Base-by-base conservation (phyloP, 2,329 filamentous ascomycete species). In the Parascedosporium putredinis region DNA sequence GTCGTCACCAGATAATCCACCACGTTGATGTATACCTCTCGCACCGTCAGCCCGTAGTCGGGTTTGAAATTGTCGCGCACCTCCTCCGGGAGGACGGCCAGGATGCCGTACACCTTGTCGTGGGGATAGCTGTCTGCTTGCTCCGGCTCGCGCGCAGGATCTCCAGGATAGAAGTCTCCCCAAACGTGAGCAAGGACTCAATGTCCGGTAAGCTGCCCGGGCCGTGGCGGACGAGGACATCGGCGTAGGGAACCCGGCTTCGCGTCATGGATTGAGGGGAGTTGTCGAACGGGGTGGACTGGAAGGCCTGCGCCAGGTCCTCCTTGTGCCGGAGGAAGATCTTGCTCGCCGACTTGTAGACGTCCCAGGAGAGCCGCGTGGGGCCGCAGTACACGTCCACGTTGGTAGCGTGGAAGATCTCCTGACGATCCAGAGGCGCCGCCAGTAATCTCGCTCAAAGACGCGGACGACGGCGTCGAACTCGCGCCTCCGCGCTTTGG, bases 41-140 rank as follows among this genome's bases (percentile, higher is more conserved):
- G 62, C 6, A 64, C 52, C 0, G 64, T 60, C 3, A 58, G 42
- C 20, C 36, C 55, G 52, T 67, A 67, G 50, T 67, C 57, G 10
- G 61, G 53, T 1, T 53, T 51, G 38, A 67, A 60, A 2, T 60
- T 55, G 1, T 50, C 53, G 5, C 58, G 56, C 3, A 63, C 47
- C 5, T 54, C 51, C n/a, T 58, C 52, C 0, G 57, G 55, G 14
- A 67, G 48, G 4, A 68, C 40, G 1, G 64, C 64, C 0, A 67
- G 52, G 16, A 68, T 54, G 5, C 61, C 65, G 49, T 60, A 67
- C 1, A 68, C 55, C 50, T 65, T 68, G 46, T 67, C 66, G n/a
- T 55, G 57, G 4, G 65, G 54, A 18, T 60, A 23, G 56, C 52
- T n/a, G 52, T 54, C 1, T 61, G 50, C 48, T 64, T 64, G 22